Evolutionary conservation across 805 yeast genomes (phyloP).

Genomic region (Schwanniomyces polymorphus): DNA sequence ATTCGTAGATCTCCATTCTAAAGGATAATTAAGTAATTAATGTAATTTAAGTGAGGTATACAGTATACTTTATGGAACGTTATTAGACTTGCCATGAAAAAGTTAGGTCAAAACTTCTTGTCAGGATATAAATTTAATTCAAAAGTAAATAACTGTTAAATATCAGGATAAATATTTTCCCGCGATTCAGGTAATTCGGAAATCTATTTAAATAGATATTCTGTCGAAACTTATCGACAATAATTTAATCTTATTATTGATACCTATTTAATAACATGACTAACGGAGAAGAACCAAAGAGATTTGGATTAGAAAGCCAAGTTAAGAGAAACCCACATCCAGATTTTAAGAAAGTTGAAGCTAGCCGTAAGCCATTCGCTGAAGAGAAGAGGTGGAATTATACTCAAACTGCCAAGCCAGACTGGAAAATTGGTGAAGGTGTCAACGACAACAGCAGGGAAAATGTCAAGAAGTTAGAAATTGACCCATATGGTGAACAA

Average conservation of each 20-base stretch:
- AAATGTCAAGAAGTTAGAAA: slow-evolving; percentile 39
- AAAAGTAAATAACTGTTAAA: neutral
- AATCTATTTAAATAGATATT: neutral
- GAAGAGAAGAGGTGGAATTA: slow-evolving; percentile 3
- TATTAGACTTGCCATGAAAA: too few relatives aligned
- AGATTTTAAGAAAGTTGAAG: slow-evolving; percentile 5
- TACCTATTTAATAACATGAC: neutral
- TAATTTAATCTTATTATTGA: neutral
- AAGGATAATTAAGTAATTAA: too few relatives aligned
- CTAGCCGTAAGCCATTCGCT: slow-evolving; percentile 2
- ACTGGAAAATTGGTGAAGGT: slow-evolving; percentile 51
- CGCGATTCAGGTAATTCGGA: neutral
- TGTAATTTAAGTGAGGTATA: too few relatives aligned
- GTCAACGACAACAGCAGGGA: slow-evolving; percentile 46
- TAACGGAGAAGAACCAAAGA: slow-evolving; percentile 3
- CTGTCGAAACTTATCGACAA: neutral
- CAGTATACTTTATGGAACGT: too few relatives aligned
- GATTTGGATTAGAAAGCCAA: slow-evolving; percentile 11
- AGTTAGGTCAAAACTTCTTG: neutral
- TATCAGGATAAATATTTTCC: neutral
- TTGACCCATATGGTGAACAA: slow-evolving; percentile 49
- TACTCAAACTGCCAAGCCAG: slow-evolving; percentile 23
- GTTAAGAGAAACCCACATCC: slow-evolving; percentile 16
- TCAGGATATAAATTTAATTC: neutral
- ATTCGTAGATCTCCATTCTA: too few relatives aligned